phyloP scores from a whole-genome alignment of 129 eudicot species.

The Flaveria brownii region DNA sequence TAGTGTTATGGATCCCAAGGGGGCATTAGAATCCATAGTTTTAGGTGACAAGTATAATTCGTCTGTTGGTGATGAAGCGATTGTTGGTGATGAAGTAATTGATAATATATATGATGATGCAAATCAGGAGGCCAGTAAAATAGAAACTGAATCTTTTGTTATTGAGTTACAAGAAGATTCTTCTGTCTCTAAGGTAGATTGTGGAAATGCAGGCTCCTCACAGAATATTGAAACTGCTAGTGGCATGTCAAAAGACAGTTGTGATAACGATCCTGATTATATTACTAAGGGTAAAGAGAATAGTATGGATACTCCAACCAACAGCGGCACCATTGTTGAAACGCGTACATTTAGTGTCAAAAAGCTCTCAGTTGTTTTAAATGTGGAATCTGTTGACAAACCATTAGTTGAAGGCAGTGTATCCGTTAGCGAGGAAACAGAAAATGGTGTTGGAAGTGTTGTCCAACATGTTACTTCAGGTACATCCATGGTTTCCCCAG shows the following conservation, averaged over 20 bases:
- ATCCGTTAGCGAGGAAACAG: conserved; percentile 14
- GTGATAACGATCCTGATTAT: conserved; percentile 27
- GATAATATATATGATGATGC: conserved; percentile 34
- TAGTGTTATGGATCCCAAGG: conserved; percentile 39
- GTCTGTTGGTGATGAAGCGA: conserved; percentile 27
- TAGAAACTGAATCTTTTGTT: conserved; percentile 27
- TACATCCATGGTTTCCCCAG: conserved; percentile 28
- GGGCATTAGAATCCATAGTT: conserved; percentile 33
- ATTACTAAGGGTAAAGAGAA: conserved; percentile 22
- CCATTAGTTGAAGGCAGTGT: conserved; percentile 8
- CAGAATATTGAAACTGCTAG: conserved; percentile 32
- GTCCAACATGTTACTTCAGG: conserved; percentile 18
- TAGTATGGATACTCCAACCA: conserved; percentile 26
- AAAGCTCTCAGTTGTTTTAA: conserved; percentile 24
- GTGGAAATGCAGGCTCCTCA: conserved; percentile 31
- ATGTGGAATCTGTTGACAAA: conserved; percentile 29
- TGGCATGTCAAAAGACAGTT: conserved; percentile 7
- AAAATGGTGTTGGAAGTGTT: conserved; percentile 29
- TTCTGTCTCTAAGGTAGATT: conserved; percentile 33
- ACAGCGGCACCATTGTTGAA: conserved; percentile 24
- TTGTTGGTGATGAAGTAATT: background rate
- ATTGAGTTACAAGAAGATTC: conserved; percentile 37
- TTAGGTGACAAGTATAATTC: conserved; percentile 33
- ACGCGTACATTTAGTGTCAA: conserved; percentile 17
- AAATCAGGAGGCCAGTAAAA: conserved; percentile 30